Evolutionary conservation across 2,329 filamentous ascomycete genomes (phyloP).

Genomic region (Juglanconis oblonga): DNA sequence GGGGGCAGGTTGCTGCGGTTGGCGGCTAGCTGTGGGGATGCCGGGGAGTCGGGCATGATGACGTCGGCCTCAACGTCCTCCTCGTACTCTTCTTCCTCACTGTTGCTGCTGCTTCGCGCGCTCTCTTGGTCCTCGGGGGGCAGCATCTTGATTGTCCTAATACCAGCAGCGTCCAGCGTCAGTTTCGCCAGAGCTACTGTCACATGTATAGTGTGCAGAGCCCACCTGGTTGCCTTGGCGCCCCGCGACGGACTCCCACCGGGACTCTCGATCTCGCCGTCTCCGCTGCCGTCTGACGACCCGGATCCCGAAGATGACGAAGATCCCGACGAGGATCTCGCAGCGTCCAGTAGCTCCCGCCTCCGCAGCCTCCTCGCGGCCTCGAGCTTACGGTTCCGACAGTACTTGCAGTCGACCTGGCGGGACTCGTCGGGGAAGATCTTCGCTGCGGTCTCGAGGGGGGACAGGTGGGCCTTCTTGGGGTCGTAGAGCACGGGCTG

Average conservation of each 20-base stretch:
- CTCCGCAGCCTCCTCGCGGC: constrained; percentile 61
- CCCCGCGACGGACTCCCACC: constrained; percentile 3
- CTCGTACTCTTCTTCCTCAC: not conserved
- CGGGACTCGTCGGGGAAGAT: constrained; percentile 12
- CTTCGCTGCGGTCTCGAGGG: constrained; percentile 11
- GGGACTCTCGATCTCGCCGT: not conserved
- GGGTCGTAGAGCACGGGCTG: constrained; percentile 15
- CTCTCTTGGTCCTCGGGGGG: constrained; percentile 9
- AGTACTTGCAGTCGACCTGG: constrained; percentile 12
- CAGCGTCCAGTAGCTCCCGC: constrained; percentile 44
- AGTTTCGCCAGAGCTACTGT: constrained; percentile 18
- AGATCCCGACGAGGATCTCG: not conserved
- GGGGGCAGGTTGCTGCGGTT: constrained; percentile 8
- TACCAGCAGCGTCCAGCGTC: constrained; percentile 19
- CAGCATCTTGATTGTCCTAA: constrained; percentile 19
- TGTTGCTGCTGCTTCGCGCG: not conserved
- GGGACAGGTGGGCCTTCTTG: constrained; percentile 9
- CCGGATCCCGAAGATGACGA: not conserved
- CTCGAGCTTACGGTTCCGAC: constrained; percentile 68
- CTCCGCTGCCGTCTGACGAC: constrained; percentile 1
- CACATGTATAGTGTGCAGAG: constrained; percentile 14
- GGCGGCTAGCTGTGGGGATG: constrained; percentile 4
- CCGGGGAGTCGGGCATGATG: constrained; percentile 5
- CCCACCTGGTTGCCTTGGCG: constrained; percentile 17
- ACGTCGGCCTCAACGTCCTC: constrained; percentile 11